These are phyloP conservation scores for Coccomyxa sp. DNA, from an alignment of 139 green algal species.

Conservation along the genomic window DNA sequence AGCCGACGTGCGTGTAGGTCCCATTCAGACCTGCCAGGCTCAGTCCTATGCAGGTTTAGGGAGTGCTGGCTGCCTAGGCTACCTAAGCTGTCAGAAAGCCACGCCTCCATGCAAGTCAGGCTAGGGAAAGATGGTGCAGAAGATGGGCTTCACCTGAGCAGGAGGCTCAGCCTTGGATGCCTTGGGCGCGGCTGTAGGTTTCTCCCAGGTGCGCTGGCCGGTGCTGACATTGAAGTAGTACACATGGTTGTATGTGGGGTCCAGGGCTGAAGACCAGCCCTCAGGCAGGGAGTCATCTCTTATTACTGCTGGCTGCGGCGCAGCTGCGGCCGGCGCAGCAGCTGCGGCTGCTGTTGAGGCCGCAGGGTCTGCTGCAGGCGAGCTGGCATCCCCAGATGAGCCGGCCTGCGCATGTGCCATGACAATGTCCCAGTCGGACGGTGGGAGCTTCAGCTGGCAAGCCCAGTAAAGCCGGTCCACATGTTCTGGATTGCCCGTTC, in stretches of 20 bases:
- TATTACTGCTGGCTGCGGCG: constrained; percentile 13
- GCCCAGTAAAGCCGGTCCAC: not conserved
- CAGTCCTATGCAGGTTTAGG: too few relatives aligned
- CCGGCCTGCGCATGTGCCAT: not conserved
- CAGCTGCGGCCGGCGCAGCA: not conserved
- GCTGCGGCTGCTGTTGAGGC: not conserved
- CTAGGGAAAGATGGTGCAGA: not conserved
- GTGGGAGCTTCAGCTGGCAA: too few relatives aligned
- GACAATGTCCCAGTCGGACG: too few relatives aligned
- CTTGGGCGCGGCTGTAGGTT: constrained; percentile 19
- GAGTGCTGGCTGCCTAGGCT: too few relatives aligned
- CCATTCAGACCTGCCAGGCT: too few relatives aligned
- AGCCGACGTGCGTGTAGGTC: too few relatives aligned
- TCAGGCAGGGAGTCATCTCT: constrained; percentile 28
- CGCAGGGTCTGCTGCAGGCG: too few relatives aligned
- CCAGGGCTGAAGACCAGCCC: constrained; percentile 62
- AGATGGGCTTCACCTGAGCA: not conserved
- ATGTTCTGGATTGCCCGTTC: not conserved
- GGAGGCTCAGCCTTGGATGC: not conserved
- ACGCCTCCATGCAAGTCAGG: too few relatives aligned
- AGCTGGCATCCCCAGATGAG: not conserved
- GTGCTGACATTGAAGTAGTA: constrained; percentile 66
- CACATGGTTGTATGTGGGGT: constrained; percentile 52
- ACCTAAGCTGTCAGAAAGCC: too few relatives aligned
- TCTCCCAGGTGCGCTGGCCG: constrained; percentile 62